phyloP scores from a whole-genome alignment of 1,284 basidiomycete species.

The Sparassis latifolia region DNA sequence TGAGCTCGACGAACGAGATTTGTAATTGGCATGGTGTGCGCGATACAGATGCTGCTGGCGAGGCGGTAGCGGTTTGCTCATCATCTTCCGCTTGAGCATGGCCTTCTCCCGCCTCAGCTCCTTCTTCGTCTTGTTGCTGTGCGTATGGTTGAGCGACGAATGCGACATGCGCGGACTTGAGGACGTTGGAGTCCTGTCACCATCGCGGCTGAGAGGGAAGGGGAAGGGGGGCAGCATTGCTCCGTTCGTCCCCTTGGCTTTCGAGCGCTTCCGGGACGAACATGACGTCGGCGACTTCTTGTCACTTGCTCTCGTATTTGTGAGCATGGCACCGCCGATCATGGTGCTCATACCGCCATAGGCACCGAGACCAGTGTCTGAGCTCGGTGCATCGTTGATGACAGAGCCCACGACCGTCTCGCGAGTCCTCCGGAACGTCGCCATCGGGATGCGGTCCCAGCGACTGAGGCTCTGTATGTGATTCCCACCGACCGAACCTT shows the following conservation, averaged over 20 bases:
- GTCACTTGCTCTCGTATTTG: constrained; percentile 19
- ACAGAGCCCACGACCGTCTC: constrained; percentile 29
- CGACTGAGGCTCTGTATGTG: constrained; percentile 40
- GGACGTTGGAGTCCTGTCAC: constrained; percentile 44
- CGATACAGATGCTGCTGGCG: constrained; percentile 36
- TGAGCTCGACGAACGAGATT: constrained; percentile 51
- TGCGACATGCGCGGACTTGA: constrained; percentile 5
- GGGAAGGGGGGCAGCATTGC: constrained; percentile 47
- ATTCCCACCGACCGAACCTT: constrained; percentile 9
- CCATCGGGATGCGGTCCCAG: constrained; percentile 72
- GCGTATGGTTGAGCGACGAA: constrained; percentile 3
- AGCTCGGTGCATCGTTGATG: constrained; percentile 26
- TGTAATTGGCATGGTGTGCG: constrained; percentile 58
- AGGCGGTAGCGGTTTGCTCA: constrained; percentile 34
- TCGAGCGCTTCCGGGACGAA: constrained; percentile 16
- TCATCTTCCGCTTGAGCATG: constrained; percentile 49
- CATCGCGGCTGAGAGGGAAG: constrained; percentile 42
- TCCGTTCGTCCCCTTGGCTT: constrained; percentile 20
- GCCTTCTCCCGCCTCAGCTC: constrained; percentile 56
- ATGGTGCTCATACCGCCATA: constrained; percentile 22
- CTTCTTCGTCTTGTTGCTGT: constrained; percentile 23
- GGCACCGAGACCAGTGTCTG: constrained; percentile 29
- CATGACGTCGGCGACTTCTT: constrained; percentile 15
- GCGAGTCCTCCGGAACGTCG: constrained; percentile 63
- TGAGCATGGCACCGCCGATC: constrained; percentile 35